Base-by-base conservation (phyloP, 2,329 filamentous ascomycete genomes). In the Trichophyton benhamiae region DNA sequence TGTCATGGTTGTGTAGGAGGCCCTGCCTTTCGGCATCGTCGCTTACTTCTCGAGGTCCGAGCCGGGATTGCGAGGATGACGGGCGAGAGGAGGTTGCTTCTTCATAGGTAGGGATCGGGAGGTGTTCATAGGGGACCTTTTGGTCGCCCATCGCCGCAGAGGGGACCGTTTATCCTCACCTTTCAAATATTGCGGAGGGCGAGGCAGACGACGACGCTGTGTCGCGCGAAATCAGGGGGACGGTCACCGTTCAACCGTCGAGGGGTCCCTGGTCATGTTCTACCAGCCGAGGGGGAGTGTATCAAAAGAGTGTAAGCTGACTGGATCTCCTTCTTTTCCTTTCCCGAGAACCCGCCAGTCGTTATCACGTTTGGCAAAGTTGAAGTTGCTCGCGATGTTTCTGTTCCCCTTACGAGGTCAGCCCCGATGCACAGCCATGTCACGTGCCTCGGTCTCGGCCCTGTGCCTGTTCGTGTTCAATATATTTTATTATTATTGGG, bases 21-120 rank as follows among this genome's bases (percentile, higher is more conserved):
- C 87, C 88, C 74, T 91, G 87, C 74, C 87, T 83, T 75, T 95
- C 90, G 60, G 83, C 82, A 70, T 90, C 84, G 73, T 85, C 81
- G 71, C 83, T 84, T 69, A 82, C 79, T 72, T 87, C 83, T 69
- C 83, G 80, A 63, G 79, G 76, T 48, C 79, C 80, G 44, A 78
- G 76, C 57, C 73, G 67, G 33, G 74, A 75, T 64, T 75, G 75
- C 11, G 79, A 79, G 46, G 82, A 83, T 38, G 74, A 71, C 20
- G 80, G 78, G 59, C 80, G 77, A 41, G 82, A 83, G 17, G 84
- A 83, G 63, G 83, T 82, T 65, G 89, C 89, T 77, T 95, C 89
- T 73, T 92, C 89, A 74, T 94, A 94, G 52, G 85, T 85, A 33
- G 89, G 89, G 71, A 94, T 92, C 36, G 89, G 87, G 53, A 87